Conservation (phyloP, 2,329 filamentous ascomycete genomes). For the Pestalotiopsis sp. region DNA sequence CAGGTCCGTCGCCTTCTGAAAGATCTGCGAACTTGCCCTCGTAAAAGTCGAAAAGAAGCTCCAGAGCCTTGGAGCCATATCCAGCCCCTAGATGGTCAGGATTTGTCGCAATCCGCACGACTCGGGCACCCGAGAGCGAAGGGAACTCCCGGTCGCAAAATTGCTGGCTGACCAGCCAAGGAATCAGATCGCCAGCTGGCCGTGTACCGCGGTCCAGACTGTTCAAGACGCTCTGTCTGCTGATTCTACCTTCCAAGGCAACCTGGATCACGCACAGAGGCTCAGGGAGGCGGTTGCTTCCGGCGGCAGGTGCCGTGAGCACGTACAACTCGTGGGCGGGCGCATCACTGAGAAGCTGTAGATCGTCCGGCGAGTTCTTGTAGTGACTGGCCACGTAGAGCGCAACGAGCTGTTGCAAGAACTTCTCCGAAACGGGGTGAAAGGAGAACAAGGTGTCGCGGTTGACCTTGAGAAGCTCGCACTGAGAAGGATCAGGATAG, state of each 20-base stretch:
- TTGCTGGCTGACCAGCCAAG: slow-evolving; percentile 96
- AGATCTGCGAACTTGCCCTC: slow-evolving; percentile 89
- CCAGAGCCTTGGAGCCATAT: slow-evolving; percentile 86
- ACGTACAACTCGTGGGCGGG: slow-evolving; percentile 97
- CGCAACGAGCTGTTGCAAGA: slow-evolving; percentile 97
- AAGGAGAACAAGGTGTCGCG: slow-evolving; percentile 97
- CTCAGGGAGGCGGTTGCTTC: slow-evolving; percentile 81
- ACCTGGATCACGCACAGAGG: slow-evolving; percentile 95
- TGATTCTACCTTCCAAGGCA: slow-evolving; percentile 92
- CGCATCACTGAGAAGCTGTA: slow-evolving; percentile 85
- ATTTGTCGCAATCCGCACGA: slow-evolving; percentile 95
- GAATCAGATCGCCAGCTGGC: slow-evolving; percentile 84
- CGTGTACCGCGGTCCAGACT: slow-evolving; percentile 86
- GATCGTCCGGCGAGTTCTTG: slow-evolving; percentile 68
- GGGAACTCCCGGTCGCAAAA: slow-evolving; percentile 98
- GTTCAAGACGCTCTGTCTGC: slow-evolving; percentile 87
- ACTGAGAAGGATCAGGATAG: slow-evolving; percentile 87
- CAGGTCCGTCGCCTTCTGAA: slow-evolving; percentile 66
- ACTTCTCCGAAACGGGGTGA: slow-evolving; percentile 95
- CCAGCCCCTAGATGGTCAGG: slow-evolving; percentile 92
- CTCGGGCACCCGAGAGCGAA: slow-evolving; percentile 83
- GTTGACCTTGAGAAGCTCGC: slow-evolving; percentile 91
- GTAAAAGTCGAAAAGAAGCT: slow-evolving; percentile 89
- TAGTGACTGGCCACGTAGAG: slow-evolving; percentile 94
- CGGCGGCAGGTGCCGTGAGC: slow-evolving; percentile 81